Base-by-base conservation (phyloP, 108 stramenopile genomes). In the Fragilaria radians region DNA sequence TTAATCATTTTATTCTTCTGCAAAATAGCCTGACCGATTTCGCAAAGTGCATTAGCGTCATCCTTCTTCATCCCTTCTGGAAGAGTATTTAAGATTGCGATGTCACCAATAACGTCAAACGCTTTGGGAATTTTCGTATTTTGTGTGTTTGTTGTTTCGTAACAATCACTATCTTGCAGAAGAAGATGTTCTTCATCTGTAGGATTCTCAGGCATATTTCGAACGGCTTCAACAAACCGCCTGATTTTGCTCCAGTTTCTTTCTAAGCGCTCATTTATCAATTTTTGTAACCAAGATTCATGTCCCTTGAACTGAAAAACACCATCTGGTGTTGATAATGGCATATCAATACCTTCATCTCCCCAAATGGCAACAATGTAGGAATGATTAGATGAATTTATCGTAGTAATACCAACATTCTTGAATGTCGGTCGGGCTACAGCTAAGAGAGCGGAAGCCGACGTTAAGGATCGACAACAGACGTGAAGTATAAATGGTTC, bases 401-500 rank as follows among this genome's bases (percentile, higher is more conserved):
- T 91, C 2, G 82, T 74, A 9, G 90, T 91, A 59, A 91, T 56
- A 21, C 93, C 93, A 31, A 90, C 93, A 71, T 90, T 94, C 69
- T 94, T 94, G 30, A 90, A 94, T 2, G 78, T 66, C 24, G 93
- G 86, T 23, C 93, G 73, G 7, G 89, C 89, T 32, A 82, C 72
- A 36, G 67, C 64, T 87, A 94, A 90, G 19, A 94, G 59, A 36
- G 66, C 65, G 7, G 72, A 66, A 17, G 93, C 89, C 1, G 85
- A 74, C 33, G 67, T 50, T 51, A 88, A 79, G 49, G 82, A 85
- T 51, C 74, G 64, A 62, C 89, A 90, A 54, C 81, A 78, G 24
- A 90, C 93, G 59, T 94, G 93, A 36, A 94, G 67, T 70, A 94
- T 94, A 59, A 94, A 89, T 1, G 93, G 86, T 71, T 94, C 93